Conservation (phyloP, 202 grass and related monocot species). For the Alloteropsis angusta region DNA sequence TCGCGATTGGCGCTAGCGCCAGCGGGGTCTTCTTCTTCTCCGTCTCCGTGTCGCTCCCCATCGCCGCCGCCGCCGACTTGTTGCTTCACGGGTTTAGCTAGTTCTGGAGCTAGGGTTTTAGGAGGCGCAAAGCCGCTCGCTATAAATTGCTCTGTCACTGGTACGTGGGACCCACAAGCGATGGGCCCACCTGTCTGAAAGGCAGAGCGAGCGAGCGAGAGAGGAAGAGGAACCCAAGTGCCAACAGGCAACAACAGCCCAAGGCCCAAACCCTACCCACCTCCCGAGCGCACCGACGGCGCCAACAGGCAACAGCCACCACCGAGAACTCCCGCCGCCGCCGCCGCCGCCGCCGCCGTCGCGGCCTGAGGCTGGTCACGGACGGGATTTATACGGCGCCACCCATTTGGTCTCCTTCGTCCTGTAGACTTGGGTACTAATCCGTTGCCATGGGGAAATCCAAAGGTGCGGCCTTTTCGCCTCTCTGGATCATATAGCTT, state of each 20-base stretch:
- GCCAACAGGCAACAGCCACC: neutral
- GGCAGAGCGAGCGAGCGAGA: no score
- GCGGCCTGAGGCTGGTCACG: neutral
- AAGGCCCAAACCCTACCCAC: constrained; percentile 21
- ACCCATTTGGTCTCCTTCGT: neutral
- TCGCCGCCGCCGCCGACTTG: constrained; percentile 16
- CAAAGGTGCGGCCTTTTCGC: constrained; percentile 16
- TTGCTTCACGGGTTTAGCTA: constrained; percentile 19
- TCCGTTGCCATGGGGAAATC: constrained; percentile 41
- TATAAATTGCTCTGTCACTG: constrained; percentile 19
- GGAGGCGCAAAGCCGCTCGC: neutral
- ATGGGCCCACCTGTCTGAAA: neutral
- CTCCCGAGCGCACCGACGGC: neutral
- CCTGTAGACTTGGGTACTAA: neutral
- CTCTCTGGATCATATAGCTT: neutral
- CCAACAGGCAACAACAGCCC: neutral
- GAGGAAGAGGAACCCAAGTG: neutral
- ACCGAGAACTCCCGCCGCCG: neutral
- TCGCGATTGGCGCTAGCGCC: constrained; percentile 59
- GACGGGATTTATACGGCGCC: neutral
- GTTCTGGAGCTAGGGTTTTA: constrained; percentile 45
- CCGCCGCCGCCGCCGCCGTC: no score
- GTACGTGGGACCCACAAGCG: neutral
- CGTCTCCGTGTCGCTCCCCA: constrained; percentile 81
- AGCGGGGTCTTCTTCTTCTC: constrained; percentile 63